These are phyloP conservation scores for Sclerotinia minor DNA, from an alignment of 2,329 filamentous ascomycete genomes.

Conservation along the genomic window DNA sequence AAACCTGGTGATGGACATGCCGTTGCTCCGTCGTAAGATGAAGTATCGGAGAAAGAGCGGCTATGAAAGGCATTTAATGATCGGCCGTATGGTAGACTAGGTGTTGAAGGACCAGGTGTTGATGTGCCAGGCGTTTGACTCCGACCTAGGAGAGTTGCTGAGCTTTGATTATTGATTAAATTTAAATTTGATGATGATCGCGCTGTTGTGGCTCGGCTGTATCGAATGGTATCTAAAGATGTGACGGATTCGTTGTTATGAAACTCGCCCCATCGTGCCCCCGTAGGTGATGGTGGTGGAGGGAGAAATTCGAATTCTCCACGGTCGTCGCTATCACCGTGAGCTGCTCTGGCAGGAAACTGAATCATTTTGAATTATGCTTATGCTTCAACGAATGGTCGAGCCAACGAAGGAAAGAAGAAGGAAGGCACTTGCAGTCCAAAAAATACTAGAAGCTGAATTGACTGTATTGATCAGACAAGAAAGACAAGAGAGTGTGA, in stretches of 20 bases:
- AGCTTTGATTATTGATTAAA: constrained; percentile 18
- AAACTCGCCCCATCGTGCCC: not conserved
- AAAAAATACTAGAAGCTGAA: not conserved
- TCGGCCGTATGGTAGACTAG: not conserved
- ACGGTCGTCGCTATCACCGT: constrained; percentile 7
- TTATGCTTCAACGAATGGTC: not conserved
- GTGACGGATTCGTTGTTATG: constrained; percentile 15
- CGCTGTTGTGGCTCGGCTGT: not conserved
- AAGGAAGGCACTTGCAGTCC: not conserved
- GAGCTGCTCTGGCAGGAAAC: constrained; percentile 17
- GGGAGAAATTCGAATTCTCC: constrained; percentile 21
- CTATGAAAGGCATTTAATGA: constrained; percentile 4
- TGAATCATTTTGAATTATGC: constrained; percentile 18
- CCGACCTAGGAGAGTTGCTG: constrained; percentile 9
- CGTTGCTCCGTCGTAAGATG: constrained; percentile 21
- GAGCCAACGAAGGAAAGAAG: not conserved
- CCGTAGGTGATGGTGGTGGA: constrained; percentile 9
- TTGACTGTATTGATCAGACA: not conserved
- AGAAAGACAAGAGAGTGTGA: not conserved
- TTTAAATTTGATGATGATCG: constrained; percentile 15
- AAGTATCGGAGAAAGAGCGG: constrained; percentile 21
- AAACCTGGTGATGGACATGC: constrained; percentile 18
- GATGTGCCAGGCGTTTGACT: constrained; percentile 5
- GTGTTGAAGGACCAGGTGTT: not conserved
- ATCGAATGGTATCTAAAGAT: constrained; percentile 8